These are phyloP conservation scores for Verruconis gallopava DNA, from an alignment of 2,329 filamentous ascomycete species.

Conservation along the genomic window DNA sequence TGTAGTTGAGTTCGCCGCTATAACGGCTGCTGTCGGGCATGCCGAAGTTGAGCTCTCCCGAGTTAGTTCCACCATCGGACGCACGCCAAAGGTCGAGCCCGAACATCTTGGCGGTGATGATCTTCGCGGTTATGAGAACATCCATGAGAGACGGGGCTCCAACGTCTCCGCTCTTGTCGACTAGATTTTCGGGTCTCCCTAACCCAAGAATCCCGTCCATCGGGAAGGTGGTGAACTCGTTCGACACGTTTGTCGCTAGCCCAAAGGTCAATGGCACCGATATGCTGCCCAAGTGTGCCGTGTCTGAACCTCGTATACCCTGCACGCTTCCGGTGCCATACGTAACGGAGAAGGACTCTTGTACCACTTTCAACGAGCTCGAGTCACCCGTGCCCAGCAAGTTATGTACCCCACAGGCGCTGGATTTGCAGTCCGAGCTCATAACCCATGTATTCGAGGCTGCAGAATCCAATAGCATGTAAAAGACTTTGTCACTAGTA, in stretches of 20 bases:
- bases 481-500: constrained; percentile 36
- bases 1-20: constrained; percentile 56
- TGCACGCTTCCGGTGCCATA: constrained; percentile 69
- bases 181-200: constrained; percentile 24
- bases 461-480: constrained; percentile 42
- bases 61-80: constrained; percentile 46
- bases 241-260: constrained; percentile 55
- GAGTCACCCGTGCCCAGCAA: constrained; percentile 57
- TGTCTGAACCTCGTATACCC: constrained; percentile 53
- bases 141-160: constrained; percentile 53
- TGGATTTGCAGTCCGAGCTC: constrained; percentile 51
- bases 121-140: constrained; percentile 41
- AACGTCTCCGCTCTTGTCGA: constrained; percentile 26
- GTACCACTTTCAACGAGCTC: constrained; percentile 36
- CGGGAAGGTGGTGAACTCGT: constrained; percentile 64
- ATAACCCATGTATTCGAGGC: constrained; percentile 71
- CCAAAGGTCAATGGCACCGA: constrained; percentile 56
- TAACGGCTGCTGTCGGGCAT: constrained; percentile 53
- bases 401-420: constrained; percentile 56
- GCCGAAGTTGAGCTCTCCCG: constrained; percentile 70
- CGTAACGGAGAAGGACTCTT: constrained; percentile 44
- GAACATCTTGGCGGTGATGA: constrained; percentile 54
- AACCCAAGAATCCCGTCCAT: constrained; percentile 76
- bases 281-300: constrained; percentile 52
- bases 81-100: constrained; percentile 57